These are phyloP conservation scores for Acanthamoeba rhysodes DNA, from an alignment of 208 protist species.

Conservation along the genomic window DNA sequence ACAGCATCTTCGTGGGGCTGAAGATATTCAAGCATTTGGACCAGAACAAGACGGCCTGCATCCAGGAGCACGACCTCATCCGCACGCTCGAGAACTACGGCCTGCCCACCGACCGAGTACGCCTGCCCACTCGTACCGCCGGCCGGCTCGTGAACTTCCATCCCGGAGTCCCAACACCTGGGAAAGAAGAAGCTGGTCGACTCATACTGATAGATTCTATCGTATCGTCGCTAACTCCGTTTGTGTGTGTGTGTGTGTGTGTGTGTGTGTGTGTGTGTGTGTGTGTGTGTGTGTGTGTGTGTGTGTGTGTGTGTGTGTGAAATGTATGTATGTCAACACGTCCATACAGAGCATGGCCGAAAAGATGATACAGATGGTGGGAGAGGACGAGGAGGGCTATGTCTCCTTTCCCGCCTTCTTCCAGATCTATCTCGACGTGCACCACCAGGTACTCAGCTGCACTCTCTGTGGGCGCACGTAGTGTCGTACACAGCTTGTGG, in stretches of 20 bases:
- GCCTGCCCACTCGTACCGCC: not conserved
- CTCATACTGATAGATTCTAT: too few relatives aligned
- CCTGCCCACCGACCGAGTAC: not conserved
- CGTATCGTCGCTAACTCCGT: not conserved
- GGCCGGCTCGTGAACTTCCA: not conserved
- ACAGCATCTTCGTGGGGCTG: constrained; percentile 4
- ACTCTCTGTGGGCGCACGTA: too few relatives aligned
- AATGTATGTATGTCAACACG: not conserved
- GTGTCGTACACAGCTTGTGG: too few relatives aligned
- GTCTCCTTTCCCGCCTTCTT: constrained; percentile 5
- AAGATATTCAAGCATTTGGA: constrained; percentile 30
- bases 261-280: not conserved
- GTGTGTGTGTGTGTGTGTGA: too few relatives aligned
- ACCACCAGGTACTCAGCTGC: not conserved
- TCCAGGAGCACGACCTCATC: constrained; percentile 8
- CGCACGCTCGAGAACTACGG: not conserved
- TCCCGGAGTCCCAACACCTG: too few relatives aligned
- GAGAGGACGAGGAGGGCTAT: not conserved
- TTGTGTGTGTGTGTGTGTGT: too few relatives aligned
- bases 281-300: too few relatives aligned
- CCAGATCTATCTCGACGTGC: not conserved
- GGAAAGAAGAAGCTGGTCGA: too few relatives aligned
- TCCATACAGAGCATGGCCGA: not conserved
- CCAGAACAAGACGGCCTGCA: not conserved
- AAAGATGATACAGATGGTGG: not conserved